phyloP scores from a whole-genome alignment of 306 rosid genomes.

The Cercis canadensis region DNA sequence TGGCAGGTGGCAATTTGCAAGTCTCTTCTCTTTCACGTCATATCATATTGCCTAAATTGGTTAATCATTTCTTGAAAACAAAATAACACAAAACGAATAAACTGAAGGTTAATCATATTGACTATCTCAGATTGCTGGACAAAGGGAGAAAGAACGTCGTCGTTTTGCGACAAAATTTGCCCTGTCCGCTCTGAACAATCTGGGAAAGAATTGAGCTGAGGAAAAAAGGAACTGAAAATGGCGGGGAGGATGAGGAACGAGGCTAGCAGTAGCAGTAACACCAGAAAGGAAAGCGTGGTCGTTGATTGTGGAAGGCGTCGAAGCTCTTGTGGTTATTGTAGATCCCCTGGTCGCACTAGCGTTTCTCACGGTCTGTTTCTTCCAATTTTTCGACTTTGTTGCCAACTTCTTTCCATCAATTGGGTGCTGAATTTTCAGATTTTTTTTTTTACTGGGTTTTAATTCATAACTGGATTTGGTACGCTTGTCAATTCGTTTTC shows the following conservation, averaged over 20 bases:
- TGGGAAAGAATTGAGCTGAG: constrained; percentile 8
- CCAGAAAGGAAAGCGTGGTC: constrained; percentile 65
- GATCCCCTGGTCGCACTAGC: constrained; percentile 67
- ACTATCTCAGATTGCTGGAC: neutral
- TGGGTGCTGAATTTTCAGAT: neutral
- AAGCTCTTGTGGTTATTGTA: constrained; percentile 86
- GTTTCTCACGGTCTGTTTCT: constrained; percentile 72
- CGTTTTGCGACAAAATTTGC: constrained; percentile 30
- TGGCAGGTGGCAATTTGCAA: neutral
- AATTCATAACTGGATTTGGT: neutral
- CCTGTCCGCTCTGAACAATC: neutral
- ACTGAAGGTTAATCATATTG: neutral
- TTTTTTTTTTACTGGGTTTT: neutral
- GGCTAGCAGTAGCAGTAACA: constrained; percentile 68
- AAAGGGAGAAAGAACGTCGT: constrained; percentile 27
- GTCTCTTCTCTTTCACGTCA: neutral
- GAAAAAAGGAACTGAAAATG: constrained; percentile 44
- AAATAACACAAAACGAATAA: too few relatives aligned
- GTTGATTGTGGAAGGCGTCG: constrained; percentile 61
- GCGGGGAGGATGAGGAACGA: constrained; percentile 58
- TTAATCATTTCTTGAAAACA: too few relatives aligned
- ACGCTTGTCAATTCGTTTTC: neutral
- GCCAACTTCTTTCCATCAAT: neutral
- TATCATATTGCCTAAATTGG: neutral
- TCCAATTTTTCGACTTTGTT: neutral